phyloP scores from a whole-genome alignment of 2,329 filamentous ascomycete species.

The Stromatinia cepivora region DNA sequence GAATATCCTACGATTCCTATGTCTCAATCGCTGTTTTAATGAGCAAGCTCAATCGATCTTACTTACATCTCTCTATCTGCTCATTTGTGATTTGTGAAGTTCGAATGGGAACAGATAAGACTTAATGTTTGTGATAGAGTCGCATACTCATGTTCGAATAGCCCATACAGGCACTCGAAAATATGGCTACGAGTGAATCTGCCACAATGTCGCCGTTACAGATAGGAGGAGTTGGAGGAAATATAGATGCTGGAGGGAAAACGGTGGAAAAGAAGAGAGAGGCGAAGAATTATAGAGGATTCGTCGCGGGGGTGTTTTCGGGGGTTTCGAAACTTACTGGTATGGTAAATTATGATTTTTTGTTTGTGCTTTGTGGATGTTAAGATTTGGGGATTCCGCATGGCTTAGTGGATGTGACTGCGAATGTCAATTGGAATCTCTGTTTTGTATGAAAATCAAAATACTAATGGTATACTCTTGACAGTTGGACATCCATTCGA shows the following conservation, averaged over 20 bases:
- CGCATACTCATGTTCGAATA: not conserved
- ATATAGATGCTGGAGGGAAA: slow-evolving; percentile 6
- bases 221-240: not conserved
- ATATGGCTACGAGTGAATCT: slow-evolving; percentile 5
- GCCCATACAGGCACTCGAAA: not conserved
- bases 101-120: not conserved
- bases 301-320: slow-evolving; percentile 93
- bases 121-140: not conserved
- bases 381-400: not conserved
- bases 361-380: not conserved
- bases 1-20: not conserved
- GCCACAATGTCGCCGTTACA: not conserved
- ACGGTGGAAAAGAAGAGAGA: slow-evolving; percentile 36
- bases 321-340: slow-evolving; percentile 87
- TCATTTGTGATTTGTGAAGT: not conserved
- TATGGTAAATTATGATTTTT: slow-evolving; percentile 42
- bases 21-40: no score
- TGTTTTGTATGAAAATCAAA: not conserved
- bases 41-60: not conserved
- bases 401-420: not conserved
- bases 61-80: not conserved
- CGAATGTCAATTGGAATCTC: not conserved
- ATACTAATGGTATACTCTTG: slow-evolving; percentile 3
- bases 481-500: slow-evolving; percentile 77
- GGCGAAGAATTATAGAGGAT: slow-evolving; percentile 76